Evolutionary conservation across 2,329 filamentous ascomycete species (phyloP).

Genomic region (Botrytis hyacinthi): DNA sequence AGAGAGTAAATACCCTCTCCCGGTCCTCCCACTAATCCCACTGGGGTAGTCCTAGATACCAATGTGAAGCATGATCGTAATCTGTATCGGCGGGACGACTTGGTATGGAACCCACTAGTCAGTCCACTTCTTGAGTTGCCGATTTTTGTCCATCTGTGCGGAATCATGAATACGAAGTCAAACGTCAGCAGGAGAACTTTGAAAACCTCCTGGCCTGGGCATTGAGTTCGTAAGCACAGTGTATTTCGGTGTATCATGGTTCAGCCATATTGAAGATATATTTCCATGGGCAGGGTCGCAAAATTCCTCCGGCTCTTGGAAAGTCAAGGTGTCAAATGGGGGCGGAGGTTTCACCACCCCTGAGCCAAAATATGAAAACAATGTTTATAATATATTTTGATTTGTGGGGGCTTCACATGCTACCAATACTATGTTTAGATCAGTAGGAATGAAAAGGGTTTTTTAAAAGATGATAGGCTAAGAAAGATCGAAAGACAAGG

Average conservation of each 20-base stretch:
- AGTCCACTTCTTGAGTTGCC: not conserved
- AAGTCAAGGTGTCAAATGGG: not conserved
- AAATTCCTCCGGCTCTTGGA: slow-evolving; percentile 1
- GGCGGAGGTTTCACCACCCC: slow-evolving; percentile 13
- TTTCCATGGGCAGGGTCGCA: not conserved
- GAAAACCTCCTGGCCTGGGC: not conserved
- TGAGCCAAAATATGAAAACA: not conserved
- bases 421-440: slow-evolving; percentile 11
- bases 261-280: not conserved
- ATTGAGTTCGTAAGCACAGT: not conserved
- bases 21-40: not conserved
- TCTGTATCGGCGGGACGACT: not conserved
- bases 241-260: not conserved
- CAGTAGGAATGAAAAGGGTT: not conserved
- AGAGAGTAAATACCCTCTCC: slow-evolving; percentile 10
- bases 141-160: slow-evolving; percentile 6
- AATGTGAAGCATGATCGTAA: not conserved
- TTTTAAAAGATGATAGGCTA: not conserved
- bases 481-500: not conserved
- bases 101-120: not conserved
- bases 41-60: not conserved
- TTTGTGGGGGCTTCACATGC: slow-evolving; percentile 12
- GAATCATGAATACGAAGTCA: slow-evolving; percentile 4
- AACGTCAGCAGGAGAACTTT: not conserved
- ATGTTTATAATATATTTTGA: not conserved